Percentiles rank a stretch among this genome's conserved stretches.
Conservation (phyloP, 2,329 filamentous ascomycete species). For the Arthrobotrys musiformis region DNA sequence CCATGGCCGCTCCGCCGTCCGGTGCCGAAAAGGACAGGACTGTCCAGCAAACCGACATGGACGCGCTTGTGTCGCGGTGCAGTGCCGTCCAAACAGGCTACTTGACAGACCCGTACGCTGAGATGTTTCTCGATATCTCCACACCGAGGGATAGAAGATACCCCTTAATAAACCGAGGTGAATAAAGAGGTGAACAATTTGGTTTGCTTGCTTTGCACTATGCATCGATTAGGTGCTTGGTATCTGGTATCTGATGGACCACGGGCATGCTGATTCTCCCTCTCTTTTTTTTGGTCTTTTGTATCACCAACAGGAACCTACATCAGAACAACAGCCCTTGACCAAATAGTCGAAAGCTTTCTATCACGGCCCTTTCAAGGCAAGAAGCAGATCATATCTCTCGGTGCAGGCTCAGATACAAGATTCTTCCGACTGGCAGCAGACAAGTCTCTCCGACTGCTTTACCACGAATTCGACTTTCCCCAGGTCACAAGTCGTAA, state of each 20-base stretch:
- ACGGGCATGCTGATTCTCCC: background rate
- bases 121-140: constrained; percentile 71
- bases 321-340: constrained; percentile 83
- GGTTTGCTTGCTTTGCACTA: constrained; percentile 27
- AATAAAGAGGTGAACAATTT: constrained; percentile 57
- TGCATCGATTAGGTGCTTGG: too few relatives aligned
- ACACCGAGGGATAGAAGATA: constrained; percentile 70
- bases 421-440: constrained; percentile 80
- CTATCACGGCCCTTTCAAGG: constrained; percentile 64
- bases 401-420: constrained; percentile 94
- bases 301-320: constrained; percentile 78
- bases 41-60: constrained; percentile 89
- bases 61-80: constrained; percentile 86
- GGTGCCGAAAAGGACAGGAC: constrained; percentile 72
- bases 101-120: constrained; percentile 81
- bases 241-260: background rate
- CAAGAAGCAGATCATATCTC: constrained; percentile 82
- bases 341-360: constrained; percentile 79
- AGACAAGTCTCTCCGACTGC: constrained; percentile 63
- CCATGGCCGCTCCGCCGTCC: background rate
- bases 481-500: constrained; percentile 62
- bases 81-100: constrained; percentile 90
- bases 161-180: constrained; percentile 94
- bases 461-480: constrained; percentile 96
- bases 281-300: too few relatives aligned